Conservation (phyloP, 176 grass and related monocot genomes). For the Melocanna baccifera region DNA sequence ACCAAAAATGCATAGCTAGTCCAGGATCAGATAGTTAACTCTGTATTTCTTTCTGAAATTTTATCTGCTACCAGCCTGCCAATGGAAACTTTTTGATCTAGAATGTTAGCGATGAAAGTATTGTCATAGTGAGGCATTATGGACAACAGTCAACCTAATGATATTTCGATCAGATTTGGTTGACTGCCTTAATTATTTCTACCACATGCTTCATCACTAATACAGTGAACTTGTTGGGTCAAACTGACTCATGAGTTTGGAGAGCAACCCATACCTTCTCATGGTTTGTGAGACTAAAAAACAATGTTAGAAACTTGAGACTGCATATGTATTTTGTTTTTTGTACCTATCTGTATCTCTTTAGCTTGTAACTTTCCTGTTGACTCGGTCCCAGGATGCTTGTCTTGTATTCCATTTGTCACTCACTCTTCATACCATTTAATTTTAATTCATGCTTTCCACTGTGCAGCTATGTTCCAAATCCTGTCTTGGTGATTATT, state of each 20-base stretch:
- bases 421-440: neutral
- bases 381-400: neutral
- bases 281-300: neutral
- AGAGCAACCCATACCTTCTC: neutral
- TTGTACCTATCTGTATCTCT: neutral
- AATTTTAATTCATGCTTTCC: neutral
- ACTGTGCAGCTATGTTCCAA: constrained; percentile 74
- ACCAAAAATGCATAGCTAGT: neutral
- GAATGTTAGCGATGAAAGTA: neutral
- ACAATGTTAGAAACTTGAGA: neutral
- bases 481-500: constrained; percentile 95
- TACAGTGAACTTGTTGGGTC: neutral
- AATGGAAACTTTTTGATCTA: neutral
- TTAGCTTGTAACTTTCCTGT: neutral
- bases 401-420: neutral
- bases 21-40: neutral
- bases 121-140: neutral
- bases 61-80: neutral
- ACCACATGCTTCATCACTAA: neutral
- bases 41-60: neutral
- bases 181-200: neutral
- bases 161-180: neutral
- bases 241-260: neutral
- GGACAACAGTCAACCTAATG: neutral
- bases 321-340: neutral